These are phyloP conservation scores for Raddia guianensis DNA, from an alignment of 176 grass and related monocot genomes.

Conservation along the genomic window DNA sequence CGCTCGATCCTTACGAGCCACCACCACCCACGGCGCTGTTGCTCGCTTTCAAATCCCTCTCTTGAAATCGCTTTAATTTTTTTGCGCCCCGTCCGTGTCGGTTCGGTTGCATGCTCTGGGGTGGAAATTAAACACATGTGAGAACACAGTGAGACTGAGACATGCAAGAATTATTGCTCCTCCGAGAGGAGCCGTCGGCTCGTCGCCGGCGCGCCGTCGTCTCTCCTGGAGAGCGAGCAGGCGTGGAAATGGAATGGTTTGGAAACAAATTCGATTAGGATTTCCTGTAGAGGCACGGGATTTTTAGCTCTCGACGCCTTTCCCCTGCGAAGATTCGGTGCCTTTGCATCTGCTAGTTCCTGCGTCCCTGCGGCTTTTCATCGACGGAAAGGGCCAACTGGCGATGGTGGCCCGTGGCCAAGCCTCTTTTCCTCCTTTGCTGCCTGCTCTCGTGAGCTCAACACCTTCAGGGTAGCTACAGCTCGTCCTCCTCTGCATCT, in stretches of 20 bases:
- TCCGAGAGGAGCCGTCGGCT: neutral
- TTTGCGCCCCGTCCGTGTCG: neutral
- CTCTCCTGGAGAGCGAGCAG: neutral
- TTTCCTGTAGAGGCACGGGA: too few species aligned
- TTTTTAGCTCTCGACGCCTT: neutral
- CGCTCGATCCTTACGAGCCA: neutral
- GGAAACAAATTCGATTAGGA: neutral
- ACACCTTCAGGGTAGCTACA: neutral
- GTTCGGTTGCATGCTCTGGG: neutral
- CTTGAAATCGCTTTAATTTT: too few species aligned
- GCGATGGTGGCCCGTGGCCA: neutral
- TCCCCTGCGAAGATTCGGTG: neutral
- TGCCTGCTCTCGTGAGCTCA: constrained; percentile 11
- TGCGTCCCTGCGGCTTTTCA: neutral
- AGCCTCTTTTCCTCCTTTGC: constrained; percentile 33
- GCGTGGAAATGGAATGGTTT: neutral
- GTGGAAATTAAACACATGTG: neutral
- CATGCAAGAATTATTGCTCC: too few species aligned
- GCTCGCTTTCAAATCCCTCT: too few species aligned
- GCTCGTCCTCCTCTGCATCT: neutral
- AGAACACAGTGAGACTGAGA: neutral
- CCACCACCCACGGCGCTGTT: too few species aligned
- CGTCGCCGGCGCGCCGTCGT: neutral
- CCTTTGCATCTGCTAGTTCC: neutral
- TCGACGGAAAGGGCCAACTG: constrained; percentile 4